Evolutionary conservation across 2,329 filamentous ascomycete species (phyloP).

Genomic region (Hymenoscyphus repandus): DNA sequence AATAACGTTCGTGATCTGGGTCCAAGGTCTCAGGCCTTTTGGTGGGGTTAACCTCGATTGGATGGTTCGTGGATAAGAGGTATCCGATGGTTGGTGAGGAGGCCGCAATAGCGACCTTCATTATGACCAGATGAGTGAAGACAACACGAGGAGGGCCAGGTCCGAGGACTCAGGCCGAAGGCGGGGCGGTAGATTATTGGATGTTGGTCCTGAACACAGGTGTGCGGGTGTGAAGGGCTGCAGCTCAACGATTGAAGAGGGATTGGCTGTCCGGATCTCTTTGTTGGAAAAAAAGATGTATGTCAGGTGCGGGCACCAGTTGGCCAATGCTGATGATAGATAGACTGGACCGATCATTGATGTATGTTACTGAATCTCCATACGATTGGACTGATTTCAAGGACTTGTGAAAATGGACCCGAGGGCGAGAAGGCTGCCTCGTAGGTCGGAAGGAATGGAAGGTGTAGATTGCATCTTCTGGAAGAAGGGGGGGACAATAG

Average conservation of each 20-base stretch:
- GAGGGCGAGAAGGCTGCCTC: not conserved
- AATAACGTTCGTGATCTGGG: not conserved
- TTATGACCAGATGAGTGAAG: not conserved
- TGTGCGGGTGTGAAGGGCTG: not conserved
- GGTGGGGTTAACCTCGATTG: not conserved
- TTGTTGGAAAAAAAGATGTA: not conserved
- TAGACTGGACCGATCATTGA: not conserved
- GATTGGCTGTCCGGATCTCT: not conserved
- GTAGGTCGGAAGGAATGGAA: not conserved
- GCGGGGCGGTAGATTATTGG: slow-evolving; percentile 1
- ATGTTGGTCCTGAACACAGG: not conserved
- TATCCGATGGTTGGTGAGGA: not conserved
- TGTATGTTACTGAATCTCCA: not conserved
- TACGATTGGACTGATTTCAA: not conserved
- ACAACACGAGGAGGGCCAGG: not conserved
- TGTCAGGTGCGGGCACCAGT: not conserved
- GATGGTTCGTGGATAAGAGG: not conserved
- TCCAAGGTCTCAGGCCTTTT: not conserved
- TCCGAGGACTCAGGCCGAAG: not conserved
- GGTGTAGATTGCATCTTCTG: not conserved
- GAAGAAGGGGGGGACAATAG: not conserved
- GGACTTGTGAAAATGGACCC: not conserved
- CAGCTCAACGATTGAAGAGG: not conserved
- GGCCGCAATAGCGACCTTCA: not conserved
- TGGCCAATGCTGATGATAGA: not conserved